phyloP scores from a whole-genome alignment of 345 rosid genomes.

The Punica granatum region DNA sequence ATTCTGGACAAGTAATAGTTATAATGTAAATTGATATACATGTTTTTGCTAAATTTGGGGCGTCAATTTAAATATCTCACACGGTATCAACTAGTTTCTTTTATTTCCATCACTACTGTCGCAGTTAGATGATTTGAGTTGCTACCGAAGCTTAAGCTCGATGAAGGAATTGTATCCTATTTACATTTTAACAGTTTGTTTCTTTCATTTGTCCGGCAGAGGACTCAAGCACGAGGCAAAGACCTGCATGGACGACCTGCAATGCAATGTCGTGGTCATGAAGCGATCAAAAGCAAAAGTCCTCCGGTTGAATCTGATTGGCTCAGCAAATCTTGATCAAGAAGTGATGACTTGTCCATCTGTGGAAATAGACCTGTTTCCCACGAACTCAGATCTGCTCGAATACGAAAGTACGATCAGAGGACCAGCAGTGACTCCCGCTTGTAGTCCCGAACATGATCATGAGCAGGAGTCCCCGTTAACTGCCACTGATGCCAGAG shows the following conservation, averaged over 20 bases:
- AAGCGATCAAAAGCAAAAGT: conserved; percentile 80
- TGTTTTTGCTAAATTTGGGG: not conserved
- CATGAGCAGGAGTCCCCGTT: conserved; percentile 32
- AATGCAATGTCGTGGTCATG: conserved; percentile 89
- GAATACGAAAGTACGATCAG: conserved; percentile 26
- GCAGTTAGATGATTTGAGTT: conserved; percentile 4
- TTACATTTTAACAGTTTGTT: not conserved
- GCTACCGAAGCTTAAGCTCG: not conserved
- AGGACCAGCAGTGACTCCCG: conserved; percentile 88
- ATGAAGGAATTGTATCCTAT: not conserved
- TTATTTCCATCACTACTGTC: not conserved
- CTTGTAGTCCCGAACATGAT: conserved; percentile 83
- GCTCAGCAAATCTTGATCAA: conserved; percentile 46
- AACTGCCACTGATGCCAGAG: conserved; percentile 59
- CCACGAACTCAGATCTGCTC: conserved; percentile 21
- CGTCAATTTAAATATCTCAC: not conserved
- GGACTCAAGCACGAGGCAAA: conserved; percentile 72
- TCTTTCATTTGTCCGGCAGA: conserved; percentile 29
- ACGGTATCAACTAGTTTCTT: not conserved
- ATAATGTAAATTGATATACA: not conserved
- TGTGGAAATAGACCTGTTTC: conserved; percentile 23
- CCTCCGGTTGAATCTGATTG: conserved; percentile 80
- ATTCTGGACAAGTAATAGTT: conserved; percentile 73
- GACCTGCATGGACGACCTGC: conserved; percentile 73
- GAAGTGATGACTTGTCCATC: conserved; percentile 29